Base-by-base conservation (phyloP, 352 stramenopile species). In the Globisporangium okanoganense region DNA sequence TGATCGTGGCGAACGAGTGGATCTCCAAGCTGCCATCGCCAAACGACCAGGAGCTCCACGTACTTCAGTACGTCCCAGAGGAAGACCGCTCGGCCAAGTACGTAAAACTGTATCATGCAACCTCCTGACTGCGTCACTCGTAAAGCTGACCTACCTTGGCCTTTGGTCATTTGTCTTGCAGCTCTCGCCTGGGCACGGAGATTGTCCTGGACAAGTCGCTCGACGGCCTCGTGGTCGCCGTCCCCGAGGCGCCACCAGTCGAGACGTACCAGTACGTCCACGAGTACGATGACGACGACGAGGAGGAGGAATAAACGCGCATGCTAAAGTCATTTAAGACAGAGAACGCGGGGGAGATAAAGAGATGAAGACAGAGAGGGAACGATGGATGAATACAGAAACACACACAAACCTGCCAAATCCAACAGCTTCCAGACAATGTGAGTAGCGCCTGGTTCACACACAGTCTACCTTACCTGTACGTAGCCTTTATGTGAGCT, bases 1-100 rank as follows among this genome's bases (percentile, higher is more conserved):
- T 96, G 7, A 79, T 96, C 48, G 72, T 96, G 54, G 84, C 87
- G 55, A 93, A 96, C 75, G 85, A 94, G 70, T 96, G 87, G 87
- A 75, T 93, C 58, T n/a, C 58, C 64, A 92, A 91, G 75, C 69
- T 96, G 31, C 81, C 77, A 31, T 36, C 70, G 55, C 70, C 84
- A 18, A 90, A 92, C 65, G 54, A 67, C 22, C 77, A 89, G 64
- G 85, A 96, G 78, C 71, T 75, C 38, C 84, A 93, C 66, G 81
- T 93, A 31, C 80, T 96, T 36, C 68, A 82, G 48, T 94, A 94
- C 71, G 87, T 95, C 35, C 84, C 85, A 10, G 70, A 75, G 16
- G 82, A 88, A 29, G 87, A 96, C 75, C 84, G 82, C 69, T 90
- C 82, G 35, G 75, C 65, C 58, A 92, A 92, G 80, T 90, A 69